Evolutionary conservation across 2,329 filamentous ascomycete genomes (phyloP).

Genomic region (Mycocentrospora acerina): DNA sequence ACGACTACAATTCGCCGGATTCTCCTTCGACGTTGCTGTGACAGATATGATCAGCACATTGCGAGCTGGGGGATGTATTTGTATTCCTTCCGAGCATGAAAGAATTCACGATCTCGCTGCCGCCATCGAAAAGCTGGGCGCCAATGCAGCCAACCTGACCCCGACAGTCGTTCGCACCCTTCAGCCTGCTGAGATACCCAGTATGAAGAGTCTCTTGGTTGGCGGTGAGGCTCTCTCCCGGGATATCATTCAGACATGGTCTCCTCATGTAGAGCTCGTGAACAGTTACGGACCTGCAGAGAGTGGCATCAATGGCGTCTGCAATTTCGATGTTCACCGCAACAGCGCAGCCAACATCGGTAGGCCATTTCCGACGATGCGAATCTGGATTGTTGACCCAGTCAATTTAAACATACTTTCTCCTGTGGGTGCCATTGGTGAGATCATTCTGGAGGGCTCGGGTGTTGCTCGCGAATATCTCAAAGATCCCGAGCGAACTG

Average conservation of each 20-base stretch:
- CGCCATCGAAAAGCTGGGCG: background rate
- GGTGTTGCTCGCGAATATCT: constrained; percentile 39
- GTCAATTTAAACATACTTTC: too few relatives aligned
- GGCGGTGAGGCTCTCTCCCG: constrained; percentile 11
- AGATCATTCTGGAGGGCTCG: constrained; percentile 51
- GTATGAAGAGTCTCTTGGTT: constrained; percentile 8
- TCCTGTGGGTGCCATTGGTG: constrained; percentile 35
- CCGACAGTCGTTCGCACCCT: constrained; percentile 5
- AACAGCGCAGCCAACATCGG: too few relatives aligned
- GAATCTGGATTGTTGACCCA: too few relatives aligned
- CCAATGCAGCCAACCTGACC: constrained; percentile 4
- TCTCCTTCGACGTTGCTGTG: constrained; percentile 57
- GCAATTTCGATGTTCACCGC: too few relatives aligned
- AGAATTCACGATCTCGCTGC: constrained; percentile 50
- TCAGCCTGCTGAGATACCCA: constrained; percentile 7
- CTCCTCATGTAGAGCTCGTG: constrained; percentile 5
- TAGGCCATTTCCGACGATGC: too few relatives aligned
- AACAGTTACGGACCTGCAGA: constrained; percentile 23
- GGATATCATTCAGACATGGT: constrained; percentile 11
- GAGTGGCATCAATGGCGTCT: too few relatives aligned
- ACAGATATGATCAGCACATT: constrained; percentile 47
- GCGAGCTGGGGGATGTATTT: constrained; percentile 48
- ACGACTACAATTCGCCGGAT: constrained; percentile 56
- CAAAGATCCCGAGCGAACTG: constrained; percentile 24
- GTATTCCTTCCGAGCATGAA: constrained; percentile 54